Conservation (phyloP, 306 rosid genomes). For the Sicyos edulis region DNA sequence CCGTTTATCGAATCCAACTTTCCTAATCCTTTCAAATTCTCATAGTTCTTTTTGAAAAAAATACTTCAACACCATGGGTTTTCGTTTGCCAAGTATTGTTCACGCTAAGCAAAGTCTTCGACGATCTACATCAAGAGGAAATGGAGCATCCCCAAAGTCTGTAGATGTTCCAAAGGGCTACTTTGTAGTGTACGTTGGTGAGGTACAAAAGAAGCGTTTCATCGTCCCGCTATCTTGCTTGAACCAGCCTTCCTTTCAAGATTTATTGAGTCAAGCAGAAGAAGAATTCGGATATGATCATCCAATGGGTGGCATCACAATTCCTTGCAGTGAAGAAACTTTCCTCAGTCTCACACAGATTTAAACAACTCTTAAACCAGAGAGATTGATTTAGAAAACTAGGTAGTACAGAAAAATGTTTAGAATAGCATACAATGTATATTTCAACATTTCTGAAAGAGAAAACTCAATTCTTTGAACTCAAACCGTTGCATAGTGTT, state of each 20-base stretch:
- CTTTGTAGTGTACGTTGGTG: conserved; percentile 35
- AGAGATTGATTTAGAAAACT: no score
- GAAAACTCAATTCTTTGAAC: conserved; percentile 10
- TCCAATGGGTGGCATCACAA: conserved; percentile 36
- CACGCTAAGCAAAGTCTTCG: conserved; percentile 14
- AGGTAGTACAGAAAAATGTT: no score
- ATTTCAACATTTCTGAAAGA: no score
- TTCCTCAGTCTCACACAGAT: no score
- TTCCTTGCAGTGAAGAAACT: conserved; percentile 24
- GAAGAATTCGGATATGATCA: conserved; percentile 40
- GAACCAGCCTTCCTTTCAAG: conserved; percentile 35
- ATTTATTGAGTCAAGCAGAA: conserved; percentile 26
- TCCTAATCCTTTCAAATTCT: background rate
- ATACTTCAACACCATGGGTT: conserved; percentile 21
- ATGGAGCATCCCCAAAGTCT: conserved; percentile 6
- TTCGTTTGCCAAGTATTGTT: conserved; percentile 20
- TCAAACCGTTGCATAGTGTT: background rate
- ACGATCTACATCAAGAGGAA: conserved; percentile 5
- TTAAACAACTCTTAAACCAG: no score
- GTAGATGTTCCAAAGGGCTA: conserved; percentile 25
- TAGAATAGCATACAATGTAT: no score
- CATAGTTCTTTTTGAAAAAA: background rate
- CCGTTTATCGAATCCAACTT: background rate
- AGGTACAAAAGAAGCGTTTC: no score
- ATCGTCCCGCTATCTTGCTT: conserved; percentile 13